A percentile compares a stretch with the other conserved stretches of the same genome.
Conservation (phyloP, 345 rosid species). For the Rhizophora mangle region DNA sequence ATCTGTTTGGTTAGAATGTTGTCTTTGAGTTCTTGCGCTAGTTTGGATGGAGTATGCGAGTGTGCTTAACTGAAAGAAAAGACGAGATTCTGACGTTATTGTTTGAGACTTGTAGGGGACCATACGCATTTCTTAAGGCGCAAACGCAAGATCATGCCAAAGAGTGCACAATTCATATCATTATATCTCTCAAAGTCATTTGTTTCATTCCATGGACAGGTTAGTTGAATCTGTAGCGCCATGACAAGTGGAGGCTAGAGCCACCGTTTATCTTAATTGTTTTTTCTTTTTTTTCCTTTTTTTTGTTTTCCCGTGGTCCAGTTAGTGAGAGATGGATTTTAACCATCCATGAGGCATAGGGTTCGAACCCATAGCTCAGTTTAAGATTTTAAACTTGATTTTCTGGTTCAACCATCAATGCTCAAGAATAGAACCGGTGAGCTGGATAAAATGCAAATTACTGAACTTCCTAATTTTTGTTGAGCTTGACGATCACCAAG, state of each 20-base stretch:
- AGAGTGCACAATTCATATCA: neutral
- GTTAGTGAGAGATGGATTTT: no score
- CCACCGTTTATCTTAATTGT: no score
- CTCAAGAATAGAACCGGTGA: neutral
- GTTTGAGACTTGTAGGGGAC: neutral
- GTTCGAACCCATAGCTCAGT: no score
- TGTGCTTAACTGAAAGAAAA: neutral
- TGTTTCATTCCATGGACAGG: constrained; percentile 15
- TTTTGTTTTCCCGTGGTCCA: no score
- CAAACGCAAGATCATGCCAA: constrained; percentile 6
- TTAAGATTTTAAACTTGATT: no score
- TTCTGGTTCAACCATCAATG: no score
- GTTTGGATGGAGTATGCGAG: neutral
- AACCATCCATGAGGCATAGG: no score
- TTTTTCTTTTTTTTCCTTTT: no score
- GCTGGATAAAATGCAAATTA: neutral
- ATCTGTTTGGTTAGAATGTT: neutral
- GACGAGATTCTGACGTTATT: neutral
- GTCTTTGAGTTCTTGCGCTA: neutral
- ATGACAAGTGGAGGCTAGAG: no score
- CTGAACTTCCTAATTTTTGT: neutral
- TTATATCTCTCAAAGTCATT: neutral
- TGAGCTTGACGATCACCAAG: constrained; percentile 1
- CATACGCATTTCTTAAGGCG: neutral
- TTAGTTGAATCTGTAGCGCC: constrained; percentile 2